phyloP scores from a whole-genome alignment of 257 asterid genomes.

The Solanum clarkiae region DNA sequence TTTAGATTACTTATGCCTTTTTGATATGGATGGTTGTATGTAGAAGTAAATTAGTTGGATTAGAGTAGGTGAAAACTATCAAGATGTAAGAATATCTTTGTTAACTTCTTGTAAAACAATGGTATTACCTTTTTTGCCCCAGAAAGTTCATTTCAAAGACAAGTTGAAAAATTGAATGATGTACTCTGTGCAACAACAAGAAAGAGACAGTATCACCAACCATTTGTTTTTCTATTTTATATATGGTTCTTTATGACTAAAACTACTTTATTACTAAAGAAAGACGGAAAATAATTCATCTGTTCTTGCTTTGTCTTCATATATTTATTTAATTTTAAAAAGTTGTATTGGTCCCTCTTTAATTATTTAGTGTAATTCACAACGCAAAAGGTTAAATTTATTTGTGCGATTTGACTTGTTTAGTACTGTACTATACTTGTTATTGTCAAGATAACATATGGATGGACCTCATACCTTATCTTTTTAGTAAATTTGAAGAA shows the following conservation, averaged over 20 bases:
- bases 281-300: neutral
- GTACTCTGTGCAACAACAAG: neutral
- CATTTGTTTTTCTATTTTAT: neutral
- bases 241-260: neutral
- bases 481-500: neutral
- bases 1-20: neutral
- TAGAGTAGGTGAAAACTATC: neutral
- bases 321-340: neutral
- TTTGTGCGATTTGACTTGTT: neutral
- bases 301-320: neutral
- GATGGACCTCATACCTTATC: neutral
- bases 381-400: neutral
- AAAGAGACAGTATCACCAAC: neutral
- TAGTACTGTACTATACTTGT: neutral
- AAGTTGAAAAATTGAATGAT: neutral
- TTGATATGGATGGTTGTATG: neutral
- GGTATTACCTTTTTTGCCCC: neutral
- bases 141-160: neutral
- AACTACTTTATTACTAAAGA: neutral
- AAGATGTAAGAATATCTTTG: neutral
- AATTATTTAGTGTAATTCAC: neutral
- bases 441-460: neutral
- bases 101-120: neutral
- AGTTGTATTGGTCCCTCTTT: neutral
- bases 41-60: neutral